Evolutionary conservation across 768 basidiomycete genomes (phyloP).

Genomic region (Mycena haematopus): DNA sequence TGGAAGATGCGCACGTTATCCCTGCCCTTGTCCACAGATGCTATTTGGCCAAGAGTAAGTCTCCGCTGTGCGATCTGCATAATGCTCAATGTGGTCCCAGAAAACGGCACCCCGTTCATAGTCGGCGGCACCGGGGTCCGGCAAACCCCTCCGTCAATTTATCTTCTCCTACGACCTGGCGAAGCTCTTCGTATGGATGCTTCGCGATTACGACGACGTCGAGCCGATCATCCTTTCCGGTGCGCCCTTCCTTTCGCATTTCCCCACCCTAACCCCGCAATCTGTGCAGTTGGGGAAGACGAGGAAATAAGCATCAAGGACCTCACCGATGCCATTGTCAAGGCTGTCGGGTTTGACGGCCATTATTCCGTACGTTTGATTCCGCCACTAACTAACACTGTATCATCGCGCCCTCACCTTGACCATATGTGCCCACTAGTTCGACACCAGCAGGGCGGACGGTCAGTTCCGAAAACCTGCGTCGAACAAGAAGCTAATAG

Average conservation of each 20-base stretch:
- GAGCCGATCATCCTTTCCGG: constrained; percentile 94
- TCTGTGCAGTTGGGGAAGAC: constrained; percentile 77
- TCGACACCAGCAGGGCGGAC: constrained; percentile 84
- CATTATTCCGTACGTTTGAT: constrained; percentile 66
- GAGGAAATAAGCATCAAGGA: constrained; percentile 94
- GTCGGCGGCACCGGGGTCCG: constrained; percentile 92
- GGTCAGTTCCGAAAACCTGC: constrained; percentile 98
- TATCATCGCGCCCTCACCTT: constrained; percentile 1
- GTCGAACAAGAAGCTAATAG: constrained; percentile 85
- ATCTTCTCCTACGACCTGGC: constrained; percentile 97
- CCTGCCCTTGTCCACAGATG: constrained; percentile 94
- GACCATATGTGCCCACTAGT: constrained; percentile 56
- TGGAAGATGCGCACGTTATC: constrained; percentile 93
- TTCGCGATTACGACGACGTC: constrained; percentile 89
- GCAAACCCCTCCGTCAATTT: constrained; percentile 94
- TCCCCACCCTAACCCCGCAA: background rate
- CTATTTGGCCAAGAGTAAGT: constrained; percentile 84
- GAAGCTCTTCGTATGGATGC: constrained; percentile 92
- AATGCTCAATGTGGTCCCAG: constrained; percentile 39
- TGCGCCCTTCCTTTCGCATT: constrained; percentile 34
- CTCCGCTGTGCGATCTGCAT: background rate
- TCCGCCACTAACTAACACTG: background rate
- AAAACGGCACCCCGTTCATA: constrained; percentile 84
- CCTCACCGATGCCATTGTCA: constrained; percentile 90
- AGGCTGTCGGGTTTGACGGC: constrained; percentile 79